A percentile compares a stretch with the other conserved stretches of the same genome.
Evolutionary conservation across 2,329 filamentous ascomycete species (phyloP).

Genomic region (Venturia oleaginea): DNA sequence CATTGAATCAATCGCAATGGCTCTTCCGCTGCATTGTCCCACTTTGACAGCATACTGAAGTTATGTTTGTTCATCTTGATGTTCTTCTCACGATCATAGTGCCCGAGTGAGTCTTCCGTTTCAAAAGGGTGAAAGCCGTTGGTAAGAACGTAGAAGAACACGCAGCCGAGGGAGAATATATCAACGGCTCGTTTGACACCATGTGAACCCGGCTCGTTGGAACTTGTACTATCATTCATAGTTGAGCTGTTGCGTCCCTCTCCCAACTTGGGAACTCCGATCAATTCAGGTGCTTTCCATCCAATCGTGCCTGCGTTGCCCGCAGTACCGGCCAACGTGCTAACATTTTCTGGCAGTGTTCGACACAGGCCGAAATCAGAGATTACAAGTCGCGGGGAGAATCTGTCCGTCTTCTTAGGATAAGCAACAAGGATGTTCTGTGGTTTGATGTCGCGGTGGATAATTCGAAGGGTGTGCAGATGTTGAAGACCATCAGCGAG

Average conservation of each 20-base stretch:
- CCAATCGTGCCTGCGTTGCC: slow-evolving; percentile 90
- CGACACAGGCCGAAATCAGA: slow-evolving; percentile 98
- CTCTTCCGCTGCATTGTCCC: slow-evolving; percentile 79
- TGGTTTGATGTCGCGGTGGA: slow-evolving; percentile 93
- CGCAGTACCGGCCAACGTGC: slow-evolving; percentile 88
- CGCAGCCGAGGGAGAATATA: slow-evolving; percentile 91
- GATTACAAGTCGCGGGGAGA: slow-evolving; percentile 75
- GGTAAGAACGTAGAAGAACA: slow-evolving; percentile 99
- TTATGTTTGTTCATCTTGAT: slow-evolving; percentile 84
- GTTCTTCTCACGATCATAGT: slow-evolving; percentile 77
- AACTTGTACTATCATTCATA: slow-evolving; percentile 34
- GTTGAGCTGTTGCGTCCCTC: slow-evolving; percentile 31
- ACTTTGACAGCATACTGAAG: slow-evolving; percentile 58
- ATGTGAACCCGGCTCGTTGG: slow-evolving; percentile 36
- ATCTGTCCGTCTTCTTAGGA: slow-evolving; percentile 57
- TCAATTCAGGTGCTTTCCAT: slow-evolving; percentile 91
- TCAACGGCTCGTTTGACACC: slow-evolving; percentile 93
- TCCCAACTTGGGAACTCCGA: slow-evolving; percentile 48
- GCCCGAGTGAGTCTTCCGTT: slow-evolving; percentile 67
- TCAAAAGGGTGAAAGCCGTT: slow-evolving; percentile 89
- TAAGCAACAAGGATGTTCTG: slow-evolving; percentile 87
- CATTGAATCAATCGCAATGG: slow-evolving; percentile 76
- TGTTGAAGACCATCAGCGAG: slow-evolving; percentile 84
- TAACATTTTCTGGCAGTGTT: slow-evolving; percentile 89
- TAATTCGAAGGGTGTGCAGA: slow-evolving; percentile 83